Percentiles rank a stretch among this genome's conserved stretches.
Conservation (phyloP, 2,329 filamentous ascomycete species). For the Pyrenophora seminiperda region DNA sequence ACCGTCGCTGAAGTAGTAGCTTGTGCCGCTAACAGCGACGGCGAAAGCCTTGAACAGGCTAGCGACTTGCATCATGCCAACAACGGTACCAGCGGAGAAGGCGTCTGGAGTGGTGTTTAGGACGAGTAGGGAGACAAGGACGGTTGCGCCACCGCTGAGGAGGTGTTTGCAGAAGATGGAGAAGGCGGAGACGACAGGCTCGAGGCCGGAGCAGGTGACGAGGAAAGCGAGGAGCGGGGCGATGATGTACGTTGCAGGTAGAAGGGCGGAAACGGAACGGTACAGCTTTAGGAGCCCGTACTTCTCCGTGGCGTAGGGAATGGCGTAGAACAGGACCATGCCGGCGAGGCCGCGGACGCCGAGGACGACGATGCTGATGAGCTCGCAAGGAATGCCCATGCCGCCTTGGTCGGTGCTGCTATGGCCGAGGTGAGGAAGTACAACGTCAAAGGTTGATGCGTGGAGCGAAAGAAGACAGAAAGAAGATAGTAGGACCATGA, state of each 20-base stretch:
- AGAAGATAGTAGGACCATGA: slow-evolving; percentile 54
- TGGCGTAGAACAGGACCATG: slow-evolving; percentile 44
- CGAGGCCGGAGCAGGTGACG: slow-evolving; percentile 42
- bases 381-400: slow-evolving; percentile 54
- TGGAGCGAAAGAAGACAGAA: slow-evolving; percentile 62
- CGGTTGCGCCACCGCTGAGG: slow-evolving; percentile 50
- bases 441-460: slow-evolving; percentile 58
- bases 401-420: slow-evolving; percentile 52
- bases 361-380: slow-evolving; percentile 51
- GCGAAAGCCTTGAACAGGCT: slow-evolving; percentile 55
- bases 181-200: slow-evolving; percentile 46
- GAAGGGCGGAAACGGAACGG: slow-evolving; percentile 48
- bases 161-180: slow-evolving; percentile 53
- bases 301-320: slow-evolving; percentile 47
- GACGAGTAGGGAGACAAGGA: slow-evolving; percentile 54
- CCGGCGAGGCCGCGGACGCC: slow-evolving; percentile 51
- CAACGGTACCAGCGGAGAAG: slow-evolving; percentile 53
- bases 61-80: slow-evolving; percentile 56
- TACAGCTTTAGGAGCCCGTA: slow-evolving; percentile 53
- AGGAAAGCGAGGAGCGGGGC: slow-evolving; percentile 49
- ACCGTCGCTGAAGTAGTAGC: slow-evolving; percentile 53
- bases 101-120: slow-evolving; percentile 56
- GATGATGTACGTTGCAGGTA: slow-evolving; percentile 49
- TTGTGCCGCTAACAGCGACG: slow-evolving; percentile 53
- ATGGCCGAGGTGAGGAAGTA: slow-evolving; percentile 56